These are phyloP conservation scores for Chrysanthemum lavandulifolium DNA, from an alignment of 129 eudicot species.

Conservation along the genomic window DNA sequence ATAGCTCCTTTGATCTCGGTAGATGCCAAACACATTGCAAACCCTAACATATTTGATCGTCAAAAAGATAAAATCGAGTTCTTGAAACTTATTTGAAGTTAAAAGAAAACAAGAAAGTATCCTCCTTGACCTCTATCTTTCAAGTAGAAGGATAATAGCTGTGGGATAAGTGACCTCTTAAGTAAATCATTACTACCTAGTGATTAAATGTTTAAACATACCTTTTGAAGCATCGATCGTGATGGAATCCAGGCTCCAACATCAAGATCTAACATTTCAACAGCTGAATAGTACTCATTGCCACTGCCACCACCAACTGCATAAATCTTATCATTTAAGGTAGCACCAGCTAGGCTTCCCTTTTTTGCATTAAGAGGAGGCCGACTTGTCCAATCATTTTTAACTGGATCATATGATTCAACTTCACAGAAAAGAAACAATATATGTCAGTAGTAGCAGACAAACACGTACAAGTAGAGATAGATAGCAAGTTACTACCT, in stretches of 20 bases:
- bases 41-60: too few relatives aligned
- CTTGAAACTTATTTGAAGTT: too few relatives aligned
- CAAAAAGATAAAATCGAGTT: too few relatives aligned
- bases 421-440: constrained; percentile 36
- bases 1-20: too few relatives aligned
- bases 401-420: constrained; percentile 59
- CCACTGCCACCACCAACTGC: constrained; percentile 86
- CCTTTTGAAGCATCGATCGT: constrained; percentile 74
- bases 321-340: constrained; percentile 58
- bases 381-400: constrained; percentile 52
- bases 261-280: constrained; percentile 72
- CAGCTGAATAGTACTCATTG: constrained; percentile 48
- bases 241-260: constrained; percentile 69
- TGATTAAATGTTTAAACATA: constrained; percentile 14
- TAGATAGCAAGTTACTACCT: constrained; percentile 38
- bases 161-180: too few relatives aligned
- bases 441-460: constrained; percentile 17
- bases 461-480: constrained; percentile 2
- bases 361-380: constrained; percentile 51
- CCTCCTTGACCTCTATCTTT: too few relatives aligned
- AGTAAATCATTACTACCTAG: background rate
- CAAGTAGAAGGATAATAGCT: too few relatives aligned
- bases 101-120: too few relatives aligned
- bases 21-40: too few relatives aligned
- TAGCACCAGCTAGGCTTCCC: constrained; percentile 78